Evolutionary conservation across 305 asterid genomes (phyloP), one percentile per base, ranked within the genome.

Genomic region (Fraxinus xanthoxyloides): DNA sequence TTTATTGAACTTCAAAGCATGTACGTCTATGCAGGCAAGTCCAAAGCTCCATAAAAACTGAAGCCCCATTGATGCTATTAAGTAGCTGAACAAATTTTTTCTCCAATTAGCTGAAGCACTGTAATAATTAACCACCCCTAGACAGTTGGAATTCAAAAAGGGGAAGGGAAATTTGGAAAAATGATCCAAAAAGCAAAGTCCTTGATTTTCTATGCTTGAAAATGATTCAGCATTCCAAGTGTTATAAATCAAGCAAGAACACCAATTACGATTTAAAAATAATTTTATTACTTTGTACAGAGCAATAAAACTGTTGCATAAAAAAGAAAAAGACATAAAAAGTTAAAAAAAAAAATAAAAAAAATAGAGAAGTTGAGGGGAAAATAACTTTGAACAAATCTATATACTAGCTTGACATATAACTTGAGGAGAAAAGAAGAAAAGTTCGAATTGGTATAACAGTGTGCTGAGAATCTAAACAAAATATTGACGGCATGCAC

Each of bases 21-120:
- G 97, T 72, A 92, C 84, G 83, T 93, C 98, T 13, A 92, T 87
- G 87, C 97, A 95, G 84, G 93, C 93, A 80, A 93, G 97, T 72
- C 95, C 93, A 78, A 92, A 92, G 91, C 99, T 92, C 99, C 99
- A 95, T 88, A 93, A 80, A 56, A 92, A 86, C 89, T 93, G 90
- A 82, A 90, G 92, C 84, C 93, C 93, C 93, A 90, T 90, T 10
- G 92, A 86, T 82, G 93, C 93, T 72, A 95, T 91, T 87, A 95
- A 87, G 89, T 93, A 95, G 89, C 99, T 93, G 98, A 81, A 80
- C 59, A 76, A 84, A 63, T 28, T 40, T 31, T 30, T 72, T 72
- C 19, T 69, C 76, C 76, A 7, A 72, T 72, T 31, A 72, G 65
- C 54, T 67, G 63, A 69, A 21, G 70, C 23, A 46, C 31, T 28